These are phyloP conservation scores for Aspergillus terreus DNA, from an alignment of 2,329 filamentous ascomycete genomes.

Conservation along the genomic window DNA sequence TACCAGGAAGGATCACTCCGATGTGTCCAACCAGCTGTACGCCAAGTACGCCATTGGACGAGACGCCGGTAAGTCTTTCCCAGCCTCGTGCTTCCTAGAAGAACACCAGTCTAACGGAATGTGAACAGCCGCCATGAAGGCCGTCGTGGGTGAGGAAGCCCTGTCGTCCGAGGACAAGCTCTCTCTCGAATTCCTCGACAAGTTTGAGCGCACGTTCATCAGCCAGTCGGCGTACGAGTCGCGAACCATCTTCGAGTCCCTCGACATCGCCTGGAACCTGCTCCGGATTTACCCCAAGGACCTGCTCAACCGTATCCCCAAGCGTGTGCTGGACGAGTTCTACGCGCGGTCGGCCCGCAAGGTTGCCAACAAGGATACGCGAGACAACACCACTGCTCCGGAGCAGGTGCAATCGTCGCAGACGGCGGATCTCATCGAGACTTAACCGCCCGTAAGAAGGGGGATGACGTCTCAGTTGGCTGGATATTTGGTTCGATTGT, in stretches of 20 bases:
- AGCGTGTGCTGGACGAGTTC: conserved; percentile 78
- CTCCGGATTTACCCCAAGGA: conserved; percentile 98
- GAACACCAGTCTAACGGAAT: background rate
- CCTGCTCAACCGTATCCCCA: conserved; percentile 88
- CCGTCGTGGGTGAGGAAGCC: conserved; percentile 96
- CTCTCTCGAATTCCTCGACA: conserved; percentile 95
- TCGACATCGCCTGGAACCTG: conserved; percentile 94
- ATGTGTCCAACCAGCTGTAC: conserved; percentile 99
- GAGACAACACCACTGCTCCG: conserved; percentile 31
- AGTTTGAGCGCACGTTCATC: conserved; percentile 96
- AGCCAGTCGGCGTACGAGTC: conserved; percentile 88
- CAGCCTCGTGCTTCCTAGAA: too few species aligned
- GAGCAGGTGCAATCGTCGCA: too few species aligned
- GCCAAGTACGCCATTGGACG: conserved; percentile 99
- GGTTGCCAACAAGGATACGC: conserved; percentile 45
- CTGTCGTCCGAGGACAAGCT: conserved; percentile 95
- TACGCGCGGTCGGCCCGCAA: conserved; percentile 60
- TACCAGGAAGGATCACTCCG: conserved; percentile 93
- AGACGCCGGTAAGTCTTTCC: conserved; percentile 61
- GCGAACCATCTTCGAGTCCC: conserved; percentile 84
- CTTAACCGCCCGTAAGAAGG: too few species aligned
- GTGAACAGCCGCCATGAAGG: conserved; percentile 82
- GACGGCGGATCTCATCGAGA: too few species aligned
- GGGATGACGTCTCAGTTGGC: too few species aligned
- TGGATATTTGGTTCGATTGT: too few species aligned